These are phyloP conservation scores for Tetrahymena malaccensis DNA, from an alignment of 73 alveolate species.

Conservation along the genomic window DNA sequence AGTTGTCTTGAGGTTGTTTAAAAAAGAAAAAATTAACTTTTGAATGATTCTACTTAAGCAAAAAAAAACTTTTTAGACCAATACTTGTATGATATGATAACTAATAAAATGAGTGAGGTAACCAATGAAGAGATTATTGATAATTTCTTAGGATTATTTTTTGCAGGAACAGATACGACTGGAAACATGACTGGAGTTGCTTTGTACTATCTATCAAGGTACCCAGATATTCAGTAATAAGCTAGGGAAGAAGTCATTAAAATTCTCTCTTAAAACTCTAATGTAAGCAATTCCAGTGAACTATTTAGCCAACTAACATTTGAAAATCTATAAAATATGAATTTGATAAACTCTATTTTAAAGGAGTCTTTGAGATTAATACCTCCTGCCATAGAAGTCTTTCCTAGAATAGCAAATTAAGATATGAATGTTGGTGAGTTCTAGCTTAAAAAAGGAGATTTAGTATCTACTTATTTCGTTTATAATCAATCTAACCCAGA, in stretches of 20 bases:
- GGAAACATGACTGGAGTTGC: not conserved
- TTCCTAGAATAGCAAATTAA: not conserved
- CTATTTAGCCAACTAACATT: not conserved
- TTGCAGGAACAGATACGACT: not conserved
- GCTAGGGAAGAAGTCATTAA: not conserved
- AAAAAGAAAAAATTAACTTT: not conserved
- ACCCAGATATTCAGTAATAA: not conserved
- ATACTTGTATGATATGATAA: not conserved
- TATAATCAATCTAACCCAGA: not conserved
- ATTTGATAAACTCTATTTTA: not conserved
- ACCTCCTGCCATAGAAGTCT: not conserved
- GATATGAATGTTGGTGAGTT: conserved; percentile 9
- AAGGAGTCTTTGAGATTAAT: not conserved
- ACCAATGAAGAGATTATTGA: not conserved
- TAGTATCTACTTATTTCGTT: not conserved
- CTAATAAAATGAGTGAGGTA: not conserved
- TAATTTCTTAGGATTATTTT: not conserved
- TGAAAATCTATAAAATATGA: not conserved
- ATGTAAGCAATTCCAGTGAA: not conserved
- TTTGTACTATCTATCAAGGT: not conserved
- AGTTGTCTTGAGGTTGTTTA: not conserved
- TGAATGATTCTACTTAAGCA: not conserved
- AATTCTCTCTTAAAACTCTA: not conserved
- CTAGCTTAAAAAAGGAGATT: not conserved
- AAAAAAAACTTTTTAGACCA: not conserved